Evolutionary conservation across 2,329 filamentous ascomycete species (phyloP).

Genomic region (Nigrospora osmanthi): DNA sequence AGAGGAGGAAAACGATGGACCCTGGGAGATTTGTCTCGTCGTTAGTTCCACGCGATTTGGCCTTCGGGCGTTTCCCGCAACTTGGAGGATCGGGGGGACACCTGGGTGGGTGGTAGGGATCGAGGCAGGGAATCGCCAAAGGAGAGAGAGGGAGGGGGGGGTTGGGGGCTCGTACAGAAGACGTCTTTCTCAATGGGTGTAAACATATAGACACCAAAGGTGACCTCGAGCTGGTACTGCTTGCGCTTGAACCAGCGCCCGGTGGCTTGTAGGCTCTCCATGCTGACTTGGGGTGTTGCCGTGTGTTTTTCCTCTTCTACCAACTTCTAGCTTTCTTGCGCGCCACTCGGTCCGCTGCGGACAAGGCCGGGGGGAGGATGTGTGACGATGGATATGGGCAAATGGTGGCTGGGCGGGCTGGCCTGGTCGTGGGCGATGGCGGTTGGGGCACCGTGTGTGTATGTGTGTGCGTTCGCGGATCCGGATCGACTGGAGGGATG

Average conservation of each 20-base stretch:
- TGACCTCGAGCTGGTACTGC: constrained; percentile 97
- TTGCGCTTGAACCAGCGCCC: constrained; percentile 88
- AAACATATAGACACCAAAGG: constrained; percentile 94
- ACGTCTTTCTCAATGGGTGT: constrained; percentile 94
- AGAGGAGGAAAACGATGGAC: constrained; percentile 83
- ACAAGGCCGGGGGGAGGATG: not conserved
- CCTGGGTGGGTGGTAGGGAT: not conserved
- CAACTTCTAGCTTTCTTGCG: not conserved
- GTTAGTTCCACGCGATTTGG: not conserved
- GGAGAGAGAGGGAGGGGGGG: not conserved
- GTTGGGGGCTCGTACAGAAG: constrained; percentile 91
- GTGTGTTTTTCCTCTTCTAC: not conserved
- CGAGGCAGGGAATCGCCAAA: not conserved
- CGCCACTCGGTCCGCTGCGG: not conserved
- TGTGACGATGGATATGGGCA: no score
- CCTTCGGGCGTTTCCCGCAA: no score
- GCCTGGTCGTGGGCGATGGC: no score
- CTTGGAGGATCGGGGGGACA: no score
- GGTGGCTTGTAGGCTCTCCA: constrained; percentile 41
- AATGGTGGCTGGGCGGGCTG: no score
- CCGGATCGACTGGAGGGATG: no score
- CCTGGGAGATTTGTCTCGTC: constrained; percentile 50
- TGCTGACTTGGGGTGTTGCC: constrained; percentile 10
- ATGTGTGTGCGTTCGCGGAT: no score
- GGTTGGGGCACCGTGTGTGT: no score